phyloP scores from a whole-genome alignment of 2,329 filamentous ascomycete species.

The Chalara sp. region DNA sequence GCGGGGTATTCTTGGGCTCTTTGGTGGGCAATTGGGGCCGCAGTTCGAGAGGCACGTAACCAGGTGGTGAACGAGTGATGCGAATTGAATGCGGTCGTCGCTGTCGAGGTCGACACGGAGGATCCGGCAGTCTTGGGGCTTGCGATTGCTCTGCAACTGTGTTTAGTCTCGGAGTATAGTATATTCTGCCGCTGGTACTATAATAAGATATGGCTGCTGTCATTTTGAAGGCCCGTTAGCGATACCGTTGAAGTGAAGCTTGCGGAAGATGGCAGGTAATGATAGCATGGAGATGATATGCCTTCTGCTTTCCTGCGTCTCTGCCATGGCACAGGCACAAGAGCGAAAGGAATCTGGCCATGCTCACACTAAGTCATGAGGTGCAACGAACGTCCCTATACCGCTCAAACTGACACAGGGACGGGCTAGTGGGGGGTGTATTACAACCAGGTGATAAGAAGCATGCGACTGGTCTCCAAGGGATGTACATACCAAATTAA shows the following conservation, averaged over 20 bases:
- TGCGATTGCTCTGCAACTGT: too few relatives aligned
- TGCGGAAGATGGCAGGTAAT: not conserved
- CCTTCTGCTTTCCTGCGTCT: not conserved
- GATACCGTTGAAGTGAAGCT: not conserved
- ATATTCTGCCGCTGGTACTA: conserved; percentile 15
- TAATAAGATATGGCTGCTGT: conserved; percentile 20
- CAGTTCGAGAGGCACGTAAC: conserved; percentile 33
- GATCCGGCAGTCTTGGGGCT: conserved; percentile 24
- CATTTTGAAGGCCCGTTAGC: conserved; percentile 22
- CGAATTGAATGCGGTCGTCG: conserved; percentile 50
- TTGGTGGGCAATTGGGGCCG: conserved; percentile 20
- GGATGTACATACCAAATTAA: too few relatives aligned
- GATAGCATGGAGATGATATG: conserved; percentile 1
- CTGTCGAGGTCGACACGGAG: conserved; percentile 42
- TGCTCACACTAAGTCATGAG: not conserved
- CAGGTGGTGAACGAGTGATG: conserved; percentile 41
- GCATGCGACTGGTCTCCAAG: not conserved
- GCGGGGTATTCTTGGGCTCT: conserved; percentile 24
- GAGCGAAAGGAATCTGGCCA: not conserved
- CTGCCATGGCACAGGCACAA: not conserved
- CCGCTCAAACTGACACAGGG: not conserved
- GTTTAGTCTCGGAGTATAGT: conserved; percentile 16
- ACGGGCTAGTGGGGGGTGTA: not conserved
- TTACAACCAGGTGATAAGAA: not conserved
- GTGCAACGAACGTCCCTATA: not conserved